These are phyloP conservation scores for Agapanthus africanus DNA, from an alignment of 106 monocot genomes.

Conservation along the genomic window DNA sequence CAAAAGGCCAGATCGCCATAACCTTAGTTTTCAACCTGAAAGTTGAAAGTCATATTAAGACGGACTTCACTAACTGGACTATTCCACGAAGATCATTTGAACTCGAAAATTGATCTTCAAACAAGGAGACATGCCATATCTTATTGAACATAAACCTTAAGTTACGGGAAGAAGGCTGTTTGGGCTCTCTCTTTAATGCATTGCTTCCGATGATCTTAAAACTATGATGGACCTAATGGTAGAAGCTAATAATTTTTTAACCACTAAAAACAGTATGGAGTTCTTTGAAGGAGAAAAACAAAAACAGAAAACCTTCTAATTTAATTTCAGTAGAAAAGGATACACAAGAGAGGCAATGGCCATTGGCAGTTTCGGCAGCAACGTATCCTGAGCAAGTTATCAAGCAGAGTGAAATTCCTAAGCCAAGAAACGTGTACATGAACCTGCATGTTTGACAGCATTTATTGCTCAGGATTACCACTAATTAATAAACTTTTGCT, in stretches of 20 bases:
- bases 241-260: not conserved
- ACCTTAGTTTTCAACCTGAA: not conserved
- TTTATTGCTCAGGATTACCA: not conserved
- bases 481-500: not conserved
- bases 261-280: not conserved
- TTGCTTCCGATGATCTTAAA: not conserved
- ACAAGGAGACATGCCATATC: not conserved
- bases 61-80: not conserved
- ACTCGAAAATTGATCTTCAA: no score
- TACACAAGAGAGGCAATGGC: constrained; percentile 17
- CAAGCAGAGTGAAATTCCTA: constrained; percentile 8
- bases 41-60: no score
- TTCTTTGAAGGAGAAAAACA: no score
- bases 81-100: not conserved
- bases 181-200: not conserved
- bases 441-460: constrained; percentile 8
- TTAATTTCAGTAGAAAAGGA: constrained; percentile 3
- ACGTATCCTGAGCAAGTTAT: constrained; percentile 13
- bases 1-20: not conserved
- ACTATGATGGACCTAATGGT: not conserved
- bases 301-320: not conserved
- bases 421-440: constrained; percentile 7
- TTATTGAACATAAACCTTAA: no score
- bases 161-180: not conserved
- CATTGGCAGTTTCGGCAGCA: constrained; percentile 13